phyloP scores from a whole-genome alignment of 306 rosid genomes.

The Mucuna pruriens region DNA sequence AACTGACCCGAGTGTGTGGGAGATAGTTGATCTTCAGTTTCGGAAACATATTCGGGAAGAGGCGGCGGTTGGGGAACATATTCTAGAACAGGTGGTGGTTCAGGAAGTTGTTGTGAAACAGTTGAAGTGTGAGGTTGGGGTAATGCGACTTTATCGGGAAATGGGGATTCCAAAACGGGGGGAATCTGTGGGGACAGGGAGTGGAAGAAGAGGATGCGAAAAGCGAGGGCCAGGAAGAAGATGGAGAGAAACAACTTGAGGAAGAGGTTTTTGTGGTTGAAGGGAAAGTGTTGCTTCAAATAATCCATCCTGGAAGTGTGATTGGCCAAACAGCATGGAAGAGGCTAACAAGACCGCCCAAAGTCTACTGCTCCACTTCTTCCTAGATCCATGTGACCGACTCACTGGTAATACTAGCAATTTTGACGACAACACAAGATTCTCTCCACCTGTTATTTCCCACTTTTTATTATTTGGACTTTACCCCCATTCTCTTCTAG shows the following conservation, averaged over 20 bases:
- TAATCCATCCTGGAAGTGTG: constrained; percentile 65
- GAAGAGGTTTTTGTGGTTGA: constrained; percentile 52
- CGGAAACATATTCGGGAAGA: not conserved
- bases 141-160: constrained; percentile 45
- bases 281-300: constrained; percentile 50
- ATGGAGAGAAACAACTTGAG: constrained; percentile 55
- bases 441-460: not conserved
- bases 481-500: too few relatives aligned
- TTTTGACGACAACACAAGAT: not conserved
- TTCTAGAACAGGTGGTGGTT: not conserved
- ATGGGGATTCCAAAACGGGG: constrained; percentile 52
- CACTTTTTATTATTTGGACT: too few relatives aligned
- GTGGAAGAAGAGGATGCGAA: constrained; percentile 60
- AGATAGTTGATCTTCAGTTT: constrained; percentile 43
- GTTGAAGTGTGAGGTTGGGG: not conserved
- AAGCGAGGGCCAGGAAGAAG: constrained; percentile 65
- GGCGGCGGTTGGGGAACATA: constrained; percentile 5
- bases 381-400: constrained; percentile 4
- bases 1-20: constrained; percentile 45
- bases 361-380: too few relatives aligned
- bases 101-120: not conserved
- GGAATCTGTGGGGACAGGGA: constrained; percentile 54
- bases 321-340: constrained; percentile 26
- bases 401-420: too few relatives aligned
- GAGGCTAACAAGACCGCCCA: too few relatives aligned